Percentiles rank a stretch among this genome's conserved stretches.
Conservation (phyloP, 192 early-diverging fungal genomes). For the Entomortierella chlamydospora region DNA sequence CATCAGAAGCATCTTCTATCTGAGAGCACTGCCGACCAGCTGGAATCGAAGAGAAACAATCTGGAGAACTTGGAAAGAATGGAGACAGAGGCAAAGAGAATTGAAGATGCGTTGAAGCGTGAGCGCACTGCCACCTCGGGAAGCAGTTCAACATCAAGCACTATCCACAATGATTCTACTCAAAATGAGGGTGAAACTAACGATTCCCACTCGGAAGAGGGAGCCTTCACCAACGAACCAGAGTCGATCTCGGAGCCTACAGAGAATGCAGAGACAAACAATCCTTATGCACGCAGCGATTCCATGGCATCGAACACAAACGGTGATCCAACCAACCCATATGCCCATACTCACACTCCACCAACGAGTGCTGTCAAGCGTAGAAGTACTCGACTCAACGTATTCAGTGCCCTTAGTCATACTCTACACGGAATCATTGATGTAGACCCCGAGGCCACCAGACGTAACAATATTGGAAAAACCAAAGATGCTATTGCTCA, state of each 20-base stretch:
- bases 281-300: constrained; percentile 37
- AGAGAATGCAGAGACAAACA: constrained; percentile 10
- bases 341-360: constrained; percentile 30
- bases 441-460: constrained; percentile 91
- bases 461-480: constrained; percentile 89
- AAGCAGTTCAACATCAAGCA: constrained; percentile 2
- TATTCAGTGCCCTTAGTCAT: constrained; percentile 69
- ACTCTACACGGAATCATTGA: constrained; percentile 95
- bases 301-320: constrained; percentile 8
- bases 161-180: neutral
- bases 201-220: constrained; percentile 37
- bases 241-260: constrained; percentile 9
- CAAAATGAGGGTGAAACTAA: neutral
- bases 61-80: constrained; percentile 72
- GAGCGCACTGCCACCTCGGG: constrained; percentile 38
- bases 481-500: constrained; percentile 83
- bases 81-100: constrained; percentile 77
- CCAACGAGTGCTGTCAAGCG: constrained; percentile 24
- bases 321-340: constrained; percentile 33
- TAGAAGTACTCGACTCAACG: constrained; percentile 58
- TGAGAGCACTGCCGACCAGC: constrained; percentile 77
- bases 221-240: constrained; percentile 31
- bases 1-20: constrained; percentile 89
- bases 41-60: constrained; percentile 77
- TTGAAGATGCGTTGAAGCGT: constrained; percentile 74